A percentile compares a stretch with the other conserved stretches of the same genome.
phyloP scores from a whole-genome alignment of 345 rosid species.

The Carallia brachiata region DNA sequence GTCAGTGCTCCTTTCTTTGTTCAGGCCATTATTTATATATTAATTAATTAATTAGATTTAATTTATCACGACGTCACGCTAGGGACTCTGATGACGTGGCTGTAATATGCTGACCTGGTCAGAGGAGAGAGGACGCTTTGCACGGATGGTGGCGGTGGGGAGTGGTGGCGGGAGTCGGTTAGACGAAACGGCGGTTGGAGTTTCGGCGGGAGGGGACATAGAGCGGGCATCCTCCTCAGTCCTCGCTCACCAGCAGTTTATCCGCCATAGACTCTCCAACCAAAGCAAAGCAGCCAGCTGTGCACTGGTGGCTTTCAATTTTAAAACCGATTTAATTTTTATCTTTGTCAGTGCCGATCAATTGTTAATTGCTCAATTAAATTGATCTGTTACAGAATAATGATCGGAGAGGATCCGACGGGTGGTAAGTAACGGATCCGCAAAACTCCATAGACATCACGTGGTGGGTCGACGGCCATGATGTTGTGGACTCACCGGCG shows the following conservation, averaged over 20 bases:
- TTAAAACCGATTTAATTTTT: neutral
- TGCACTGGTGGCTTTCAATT: no score
- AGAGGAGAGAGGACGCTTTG: no score
- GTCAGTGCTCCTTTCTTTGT: neutral
- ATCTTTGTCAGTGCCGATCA: neutral
- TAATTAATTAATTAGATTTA: no score
- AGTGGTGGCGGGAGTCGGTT: neutral
- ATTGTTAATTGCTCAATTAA: neutral
- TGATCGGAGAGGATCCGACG: neutral
- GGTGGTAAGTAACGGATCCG: neutral
- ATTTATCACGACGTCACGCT: neutral
- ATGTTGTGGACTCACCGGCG: no score
- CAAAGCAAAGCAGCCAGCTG: neutral
- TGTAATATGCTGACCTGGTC: no score
- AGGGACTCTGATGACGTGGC: no score
- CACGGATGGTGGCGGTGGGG: constrained; percentile 11
- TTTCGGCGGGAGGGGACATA: neutral
- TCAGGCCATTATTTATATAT: no score
- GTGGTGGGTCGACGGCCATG: no score
- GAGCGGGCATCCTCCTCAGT: neutral
- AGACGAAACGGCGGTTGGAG: neutral
- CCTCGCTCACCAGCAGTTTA: neutral
- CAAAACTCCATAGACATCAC: no score
- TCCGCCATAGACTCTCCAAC: neutral
- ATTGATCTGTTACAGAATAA: neutral